Evolutionary conservation across 1,284 basidiomycete genomes (phyloP).

Genomic region (Thelephora terrestris): DNA sequence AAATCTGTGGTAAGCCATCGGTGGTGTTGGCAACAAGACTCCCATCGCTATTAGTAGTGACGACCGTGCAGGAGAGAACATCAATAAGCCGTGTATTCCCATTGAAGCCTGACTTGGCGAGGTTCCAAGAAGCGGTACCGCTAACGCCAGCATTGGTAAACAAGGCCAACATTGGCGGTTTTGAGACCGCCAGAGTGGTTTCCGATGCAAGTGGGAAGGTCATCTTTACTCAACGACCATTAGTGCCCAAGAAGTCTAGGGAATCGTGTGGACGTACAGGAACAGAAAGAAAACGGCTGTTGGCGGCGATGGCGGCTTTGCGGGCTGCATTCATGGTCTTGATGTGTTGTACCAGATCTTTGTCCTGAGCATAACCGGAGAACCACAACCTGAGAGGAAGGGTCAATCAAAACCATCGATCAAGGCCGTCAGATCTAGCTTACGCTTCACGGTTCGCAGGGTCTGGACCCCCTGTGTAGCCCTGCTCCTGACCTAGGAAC

Average conservation of each 20-base stretch:
- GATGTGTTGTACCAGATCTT: slow-evolving; percentile 42
- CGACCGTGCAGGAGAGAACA: slow-evolving; percentile 42
- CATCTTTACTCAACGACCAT: slow-evolving; percentile 25
- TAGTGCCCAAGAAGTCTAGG: not conserved
- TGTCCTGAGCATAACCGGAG: slow-evolving; percentile 37
- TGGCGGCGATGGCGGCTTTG: slow-evolving; percentile 39
- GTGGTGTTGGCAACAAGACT: slow-evolving; percentile 26
- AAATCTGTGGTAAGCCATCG: slow-evolving; percentile 33
- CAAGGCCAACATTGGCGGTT: slow-evolving; percentile 56
- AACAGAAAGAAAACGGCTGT: slow-evolving; percentile 41
- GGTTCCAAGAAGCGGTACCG: slow-evolving; percentile 32
- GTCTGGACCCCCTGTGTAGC: slow-evolving; percentile 24
- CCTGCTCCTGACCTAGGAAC: slow-evolving; percentile 20
- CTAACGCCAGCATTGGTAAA: slow-evolving; percentile 52
- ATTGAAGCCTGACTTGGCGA: slow-evolving; percentile 35
- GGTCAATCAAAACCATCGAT: slow-evolving; percentile 3
- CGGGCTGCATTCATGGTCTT: slow-evolving; percentile 51
- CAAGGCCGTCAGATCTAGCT: slow-evolving; percentile 15
- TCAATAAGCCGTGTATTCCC: slow-evolving; percentile 47
- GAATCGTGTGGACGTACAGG: slow-evolving; percentile 25
- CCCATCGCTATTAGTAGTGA: slow-evolving; percentile 35
- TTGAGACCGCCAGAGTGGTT: slow-evolving; percentile 47
- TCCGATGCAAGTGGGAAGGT: slow-evolving; percentile 34
- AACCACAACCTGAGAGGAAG: slow-evolving; percentile 42
- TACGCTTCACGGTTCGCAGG: slow-evolving; percentile 54